These are phyloP conservation scores for Naganishia cerealis DNA, from an alignment of 1,284 basidiomycete genomes.

Conservation along the genomic window DNA sequence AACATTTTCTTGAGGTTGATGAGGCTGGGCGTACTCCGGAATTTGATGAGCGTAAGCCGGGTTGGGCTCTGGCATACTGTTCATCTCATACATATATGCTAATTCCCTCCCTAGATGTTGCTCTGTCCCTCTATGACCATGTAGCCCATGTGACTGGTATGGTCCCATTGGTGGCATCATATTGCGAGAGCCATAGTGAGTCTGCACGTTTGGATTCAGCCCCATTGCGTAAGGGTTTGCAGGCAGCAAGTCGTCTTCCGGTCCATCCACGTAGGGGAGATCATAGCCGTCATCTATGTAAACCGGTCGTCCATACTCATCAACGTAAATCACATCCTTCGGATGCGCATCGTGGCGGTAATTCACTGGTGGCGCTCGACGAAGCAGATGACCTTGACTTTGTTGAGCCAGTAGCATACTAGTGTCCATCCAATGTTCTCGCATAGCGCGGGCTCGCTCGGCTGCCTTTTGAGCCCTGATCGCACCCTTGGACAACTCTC, in stretches of 20 bases:
- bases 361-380: background rate
- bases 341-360: constrained; percentile 15
- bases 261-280: constrained; percentile 3
- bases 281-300: constrained; percentile 24
- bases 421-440: constrained; percentile 46
- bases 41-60: background rate
- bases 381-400: background rate
- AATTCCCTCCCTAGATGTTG: background rate
- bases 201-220: background rate
- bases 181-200: background rate
- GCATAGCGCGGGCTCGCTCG: constrained; percentile 45
- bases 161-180: background rate
- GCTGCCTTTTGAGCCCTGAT: constrained; percentile 47
- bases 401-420: constrained; percentile 38
- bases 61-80: background rate
- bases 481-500: constrained; percentile 50
- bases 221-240: background rate
- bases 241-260: background rate
- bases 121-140: background rate
- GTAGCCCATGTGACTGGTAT: background rate
- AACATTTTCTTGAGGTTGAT: background rate
- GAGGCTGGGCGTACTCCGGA: background rate
- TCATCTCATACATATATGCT: background rate
- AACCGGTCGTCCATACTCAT: constrained; percentile 16
- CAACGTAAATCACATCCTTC: constrained; percentile 4